A percentile compares a stretch with the other conserved stretches of the same genome.
phyloP scores from a whole-genome alignment of 116 monocot species.

The Trichopus zeylanicus region DNA sequence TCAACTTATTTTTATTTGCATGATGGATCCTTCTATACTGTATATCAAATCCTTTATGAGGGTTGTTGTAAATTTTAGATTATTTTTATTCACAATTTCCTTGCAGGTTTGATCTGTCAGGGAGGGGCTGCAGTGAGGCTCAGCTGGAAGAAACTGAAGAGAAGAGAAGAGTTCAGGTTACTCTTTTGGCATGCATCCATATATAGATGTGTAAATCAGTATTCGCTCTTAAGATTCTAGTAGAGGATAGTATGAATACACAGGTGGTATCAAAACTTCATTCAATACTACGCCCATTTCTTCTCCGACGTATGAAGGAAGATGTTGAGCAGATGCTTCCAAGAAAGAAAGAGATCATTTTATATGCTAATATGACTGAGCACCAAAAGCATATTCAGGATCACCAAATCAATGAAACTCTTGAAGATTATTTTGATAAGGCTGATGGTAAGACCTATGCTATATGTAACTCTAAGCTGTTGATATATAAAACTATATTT shows the following conservation, averaged over 20 bases:
- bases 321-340: slow-evolving; percentile 95
- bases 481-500: too few relatives aligned
- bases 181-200: too few relatives aligned
- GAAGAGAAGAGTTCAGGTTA: slow-evolving; percentile 67
- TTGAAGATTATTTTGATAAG: slow-evolving; percentile 58
- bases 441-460: slow-evolving; percentile 29
- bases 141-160: slow-evolving; percentile 65
- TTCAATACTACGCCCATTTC: slow-evolving; percentile 88
- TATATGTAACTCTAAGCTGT: too few relatives aligned
- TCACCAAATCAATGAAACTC: slow-evolving; percentile 64
- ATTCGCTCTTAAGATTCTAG: too few relatives aligned
- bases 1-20: too few relatives aligned
- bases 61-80: too few relatives aligned
- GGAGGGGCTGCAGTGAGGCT: slow-evolving; percentile 33
- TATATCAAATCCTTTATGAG: too few relatives aligned
- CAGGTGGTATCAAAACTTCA: slow-evolving; percentile 93
- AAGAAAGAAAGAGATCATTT: slow-evolving; percentile 89
- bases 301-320: slow-evolving; percentile 80
- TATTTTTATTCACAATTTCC: neutral
- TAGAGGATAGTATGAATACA: too few relatives aligned
- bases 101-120: slow-evolving; percentile 88
- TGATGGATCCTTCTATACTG: too few relatives aligned
- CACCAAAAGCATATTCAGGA: slow-evolving; percentile 73
- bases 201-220: too few relatives aligned
- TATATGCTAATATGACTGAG: slow-evolving; percentile 88